Percentiles rank a stretch among this genome's conserved stretches.
Evolutionary conservation across 2,329 filamentous ascomycete genomes (phyloP).

Genomic region (Cladosporium sphaerospermum): DNA sequence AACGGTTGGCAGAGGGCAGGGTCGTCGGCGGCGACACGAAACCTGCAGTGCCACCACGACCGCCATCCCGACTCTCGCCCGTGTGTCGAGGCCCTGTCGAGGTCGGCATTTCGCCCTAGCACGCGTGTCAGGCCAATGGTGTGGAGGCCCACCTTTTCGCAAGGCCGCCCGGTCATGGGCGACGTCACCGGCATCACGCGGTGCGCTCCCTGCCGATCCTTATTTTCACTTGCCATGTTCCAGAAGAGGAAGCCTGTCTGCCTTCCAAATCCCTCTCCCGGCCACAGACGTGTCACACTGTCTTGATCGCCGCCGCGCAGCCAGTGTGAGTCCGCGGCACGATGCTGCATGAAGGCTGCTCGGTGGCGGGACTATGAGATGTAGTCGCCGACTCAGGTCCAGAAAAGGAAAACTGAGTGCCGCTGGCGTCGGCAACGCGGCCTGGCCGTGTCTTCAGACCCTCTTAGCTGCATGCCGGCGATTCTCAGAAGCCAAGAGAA

Average conservation of each 20-base stretch:
- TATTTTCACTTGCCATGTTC: not conserved
- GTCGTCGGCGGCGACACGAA: not conserved
- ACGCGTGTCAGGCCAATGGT: constrained; percentile 10
- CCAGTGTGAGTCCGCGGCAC: not conserved
- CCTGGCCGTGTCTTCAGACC: constrained; percentile 9
- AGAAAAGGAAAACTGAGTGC: not conserved
- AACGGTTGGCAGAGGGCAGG: too few relatives aligned
- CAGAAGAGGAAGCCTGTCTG: not conserved
- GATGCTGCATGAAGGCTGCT: not conserved
- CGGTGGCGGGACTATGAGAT: constrained; percentile 3
- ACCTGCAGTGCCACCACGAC: constrained; percentile 3
- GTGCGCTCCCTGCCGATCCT: not conserved
- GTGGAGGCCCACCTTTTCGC: constrained; percentile 8
- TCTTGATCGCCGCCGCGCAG: not conserved
- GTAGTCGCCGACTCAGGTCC: not conserved
- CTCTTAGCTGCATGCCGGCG: constrained; percentile 5
- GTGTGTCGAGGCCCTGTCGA: not conserved
- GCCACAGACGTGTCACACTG: too few relatives aligned
- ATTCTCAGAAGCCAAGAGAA: constrained; percentile 4
- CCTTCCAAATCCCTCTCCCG: too few relatives aligned
- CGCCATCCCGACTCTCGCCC: constrained; percentile 1
- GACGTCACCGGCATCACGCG: constrained; percentile 3
- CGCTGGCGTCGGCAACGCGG: constrained; percentile 6
- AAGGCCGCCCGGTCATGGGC: not conserved
- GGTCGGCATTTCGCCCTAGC: constrained; percentile 3